Percentiles rank a stretch among this genome's conserved stretches.
Conservation (phyloP, 805 yeast species). For the Pachysolen tannophilus region DNA sequence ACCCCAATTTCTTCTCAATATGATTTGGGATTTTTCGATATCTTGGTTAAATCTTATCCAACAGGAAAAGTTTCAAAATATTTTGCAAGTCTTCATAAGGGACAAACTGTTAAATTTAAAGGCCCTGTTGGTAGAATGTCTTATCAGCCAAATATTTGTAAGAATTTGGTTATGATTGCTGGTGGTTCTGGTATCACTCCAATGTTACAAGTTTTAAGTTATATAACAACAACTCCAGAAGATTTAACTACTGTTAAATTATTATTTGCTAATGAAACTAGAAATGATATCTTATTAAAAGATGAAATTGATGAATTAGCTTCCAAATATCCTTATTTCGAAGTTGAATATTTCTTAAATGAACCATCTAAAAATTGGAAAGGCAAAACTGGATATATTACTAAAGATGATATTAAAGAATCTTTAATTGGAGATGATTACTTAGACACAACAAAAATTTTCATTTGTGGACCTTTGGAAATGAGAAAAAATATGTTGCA, state of each 20-base stretch:
- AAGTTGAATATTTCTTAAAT: slow-evolving; percentile 51
- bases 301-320: slow-evolving; percentile 68
- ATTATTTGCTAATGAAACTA: slow-evolving; percentile 68
- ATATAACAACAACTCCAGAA: slow-evolving; percentile 59
- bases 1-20: slow-evolving; percentile 68
- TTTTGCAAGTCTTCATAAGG: slow-evolving; percentile 57
- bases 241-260: slow-evolving; percentile 55
- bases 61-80: slow-evolving; percentile 62
- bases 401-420: slow-evolving; percentile 41
- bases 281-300: slow-evolving; percentile 65
- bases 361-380: slow-evolving; percentile 44
- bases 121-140: slow-evolving; percentile 76
- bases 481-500: slow-evolving; percentile 49
- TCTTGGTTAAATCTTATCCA: slow-evolving; percentile 67
- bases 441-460: slow-evolving; percentile 45
- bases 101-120: slow-evolving; percentile 60
- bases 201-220: slow-evolving; percentile 69
- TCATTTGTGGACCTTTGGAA: slow-evolving; percentile 70
- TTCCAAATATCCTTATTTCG: slow-evolving; percentile 52
- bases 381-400: slow-evolving; percentile 53
- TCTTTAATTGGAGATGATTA: slow-evolving; percentile 21
- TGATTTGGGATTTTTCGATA: slow-evolving; percentile 69
- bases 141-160: slow-evolving; percentile 49
- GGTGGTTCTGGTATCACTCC: slow-evolving; percentile 94
- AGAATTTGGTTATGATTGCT: slow-evolving; percentile 61